These are phyloP conservation scores for sweet orange (Citrus sinensis) DNA, from an alignment of 345 rosid genomes.

Conservation along the genomic window DVS_A1.0 CM039166.1:15659501-15660000, in stretches of 20 bases:
- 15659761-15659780: not conserved
- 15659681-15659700: constrained; percentile 68
- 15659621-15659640: constrained; percentile 27
- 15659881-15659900: not conserved
- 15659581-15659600: constrained; percentile 23
- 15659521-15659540: constrained; percentile 29
- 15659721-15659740: constrained; percentile 69
- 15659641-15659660: constrained; percentile 36
- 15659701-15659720: constrained; percentile 70
- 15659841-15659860: not conserved
- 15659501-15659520: constrained; percentile 63
- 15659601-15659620: constrained; percentile 33
- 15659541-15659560: constrained; percentile 26
- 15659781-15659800: not conserved
- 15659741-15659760: constrained; percentile 57
- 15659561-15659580: constrained; percentile 25
- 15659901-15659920: not conserved
- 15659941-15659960: constrained; percentile 63
- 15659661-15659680: constrained; percentile 64
- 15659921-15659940: not conserved
- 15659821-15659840: not conserved
- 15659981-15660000: constrained; percentile 77
- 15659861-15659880: not conserved
- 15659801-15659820: not conserved
- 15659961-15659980: constrained; percentile 80